Evolutionary conservation across 2,329 filamentous ascomycete species (phyloP).

Genomic region (Mycocentrospora acerina): DNA sequence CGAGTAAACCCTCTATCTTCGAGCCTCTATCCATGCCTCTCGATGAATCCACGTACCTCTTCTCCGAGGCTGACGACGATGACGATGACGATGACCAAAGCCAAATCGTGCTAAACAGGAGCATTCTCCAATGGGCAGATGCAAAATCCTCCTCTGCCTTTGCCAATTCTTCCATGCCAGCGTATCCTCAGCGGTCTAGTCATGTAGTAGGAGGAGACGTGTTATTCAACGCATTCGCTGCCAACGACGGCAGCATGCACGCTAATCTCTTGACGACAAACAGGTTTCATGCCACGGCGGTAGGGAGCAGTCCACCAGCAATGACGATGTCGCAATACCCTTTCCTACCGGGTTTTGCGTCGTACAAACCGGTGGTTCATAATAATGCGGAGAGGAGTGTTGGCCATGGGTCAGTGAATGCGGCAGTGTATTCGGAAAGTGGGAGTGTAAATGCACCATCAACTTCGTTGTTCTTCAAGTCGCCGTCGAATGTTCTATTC

Average conservation of each 20-base stretch:
- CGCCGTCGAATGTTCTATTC: no score
- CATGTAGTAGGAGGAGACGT: conserved; percentile 3
- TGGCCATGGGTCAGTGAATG: no score
- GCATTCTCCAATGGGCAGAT: conserved; percentile 44
- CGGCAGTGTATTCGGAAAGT: no score
- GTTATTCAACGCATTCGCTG: conserved; percentile 12
- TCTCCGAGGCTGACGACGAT: conserved; percentile 23
- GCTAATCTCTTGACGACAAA: conserved; percentile 18
- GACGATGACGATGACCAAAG: conserved; percentile 23
- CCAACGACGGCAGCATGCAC: conserved; percentile 25
- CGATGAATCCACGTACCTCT: conserved; percentile 20
- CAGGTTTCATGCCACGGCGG: no score
- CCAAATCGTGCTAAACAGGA: conserved; percentile 39
- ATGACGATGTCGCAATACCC: no score
- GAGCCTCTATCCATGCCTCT: not conserved
- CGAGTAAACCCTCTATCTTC: no score
- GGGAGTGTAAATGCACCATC: no score
- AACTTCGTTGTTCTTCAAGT: no score
- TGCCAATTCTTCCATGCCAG: not conserved
- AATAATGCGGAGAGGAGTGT: no score
- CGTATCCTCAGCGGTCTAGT: not conserved
- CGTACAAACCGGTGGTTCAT: no score
- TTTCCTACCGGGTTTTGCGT: no score
- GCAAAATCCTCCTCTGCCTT: conserved; percentile 25
- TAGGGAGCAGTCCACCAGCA: no score